Evolutionary conservation across 352 stramenopile species (phyloP).

Genomic region (Phytophthora tubulina): DNA sequence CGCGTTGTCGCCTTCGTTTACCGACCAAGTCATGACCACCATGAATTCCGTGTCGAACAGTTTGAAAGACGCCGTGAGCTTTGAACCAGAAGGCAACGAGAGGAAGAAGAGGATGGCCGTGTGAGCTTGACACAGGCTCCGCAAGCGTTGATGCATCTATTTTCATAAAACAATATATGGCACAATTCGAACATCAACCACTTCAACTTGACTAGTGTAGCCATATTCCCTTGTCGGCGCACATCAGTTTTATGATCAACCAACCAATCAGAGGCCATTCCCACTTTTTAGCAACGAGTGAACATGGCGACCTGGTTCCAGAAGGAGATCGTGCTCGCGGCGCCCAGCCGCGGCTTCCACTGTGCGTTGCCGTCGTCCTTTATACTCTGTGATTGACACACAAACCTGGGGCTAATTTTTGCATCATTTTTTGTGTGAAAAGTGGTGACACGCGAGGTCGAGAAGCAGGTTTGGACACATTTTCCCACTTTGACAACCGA

Average conservation of each 20-base stretch:
- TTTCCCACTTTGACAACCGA: neutral
- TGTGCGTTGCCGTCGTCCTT: slow-evolving; percentile 42
- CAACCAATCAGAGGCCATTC: slow-evolving; percentile 10
- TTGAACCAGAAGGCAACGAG: slow-evolving; percentile 1
- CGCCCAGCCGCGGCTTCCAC: slow-evolving; percentile 84
- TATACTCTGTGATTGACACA: neutral
- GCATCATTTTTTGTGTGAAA: slow-evolving; percentile 3
- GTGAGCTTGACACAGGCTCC: neutral
- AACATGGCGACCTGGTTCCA: slow-evolving; percentile 83
- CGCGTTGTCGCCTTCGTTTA: slow-evolving; percentile 23
- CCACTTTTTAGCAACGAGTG: neutral
- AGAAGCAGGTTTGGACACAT: slow-evolving; percentile 68
- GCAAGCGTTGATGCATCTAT: neutral
- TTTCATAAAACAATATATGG: neutral
- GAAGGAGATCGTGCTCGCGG: slow-evolving; percentile 88
- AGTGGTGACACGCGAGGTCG: slow-evolving; percentile 88
- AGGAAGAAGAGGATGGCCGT: slow-evolving; percentile 21
- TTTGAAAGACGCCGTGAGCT: slow-evolving; percentile 17
- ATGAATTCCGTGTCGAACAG: slow-evolving; percentile 26
- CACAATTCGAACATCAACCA: neutral
- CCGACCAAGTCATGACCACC: slow-evolving; percentile 17
- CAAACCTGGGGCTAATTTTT: neutral
- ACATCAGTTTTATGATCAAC: neutral
- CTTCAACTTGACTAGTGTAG: neutral
- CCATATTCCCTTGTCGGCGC: neutral